These are phyloP conservation scores for Porogramme epimiltina DNA, from an alignment of 1,284 basidiomycete genomes.

Conservation along the genomic window DNA sequence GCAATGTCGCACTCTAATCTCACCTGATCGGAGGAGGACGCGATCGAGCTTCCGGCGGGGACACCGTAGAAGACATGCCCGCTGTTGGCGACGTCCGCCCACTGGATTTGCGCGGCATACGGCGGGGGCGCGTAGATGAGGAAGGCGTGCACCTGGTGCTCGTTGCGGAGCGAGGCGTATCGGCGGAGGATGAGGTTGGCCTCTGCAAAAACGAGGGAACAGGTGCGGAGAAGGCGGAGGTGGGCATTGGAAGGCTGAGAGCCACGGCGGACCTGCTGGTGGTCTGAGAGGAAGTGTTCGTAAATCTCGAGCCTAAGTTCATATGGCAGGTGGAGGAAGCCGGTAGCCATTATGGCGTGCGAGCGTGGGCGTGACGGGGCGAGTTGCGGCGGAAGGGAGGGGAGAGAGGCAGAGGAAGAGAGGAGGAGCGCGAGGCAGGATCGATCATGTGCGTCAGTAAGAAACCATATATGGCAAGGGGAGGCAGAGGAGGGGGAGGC, in stretches of 20 bases:
- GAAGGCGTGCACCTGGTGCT: conserved; percentile 39
- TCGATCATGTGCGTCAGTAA: conserved; percentile 24
- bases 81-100: conserved; percentile 45
- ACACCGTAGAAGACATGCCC: conserved; percentile 32
- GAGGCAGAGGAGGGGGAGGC: conserved; percentile 3
- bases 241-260: conserved; percentile 40
- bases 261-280: conserved; percentile 23
- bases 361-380: background rate
- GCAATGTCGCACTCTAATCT: conserved; percentile 19
- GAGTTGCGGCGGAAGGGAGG: background rate
- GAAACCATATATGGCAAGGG: conserved; percentile 28
- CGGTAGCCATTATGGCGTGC: conserved; percentile 1
- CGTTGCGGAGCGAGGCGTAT: conserved; percentile 42
- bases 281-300: conserved; percentile 30
- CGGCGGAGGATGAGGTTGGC: conserved; percentile 29
- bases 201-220: conserved; percentile 36
- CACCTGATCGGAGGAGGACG: conserved; percentile 8
- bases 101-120: conserved; percentile 28
- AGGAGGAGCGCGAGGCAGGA: background rate
- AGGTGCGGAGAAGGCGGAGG: conserved; percentile 34
- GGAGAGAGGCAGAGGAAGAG: background rate
- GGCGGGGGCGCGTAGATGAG: conserved; percentile 22
- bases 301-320: conserved; percentile 42
- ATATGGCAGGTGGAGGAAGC: conserved; percentile 35
- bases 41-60: background rate